These are phyloP conservation scores for Cudoniella acicularis DNA, from an alignment of 495 filamentous ascomycete genomes.

Conservation along the genomic window DNA sequence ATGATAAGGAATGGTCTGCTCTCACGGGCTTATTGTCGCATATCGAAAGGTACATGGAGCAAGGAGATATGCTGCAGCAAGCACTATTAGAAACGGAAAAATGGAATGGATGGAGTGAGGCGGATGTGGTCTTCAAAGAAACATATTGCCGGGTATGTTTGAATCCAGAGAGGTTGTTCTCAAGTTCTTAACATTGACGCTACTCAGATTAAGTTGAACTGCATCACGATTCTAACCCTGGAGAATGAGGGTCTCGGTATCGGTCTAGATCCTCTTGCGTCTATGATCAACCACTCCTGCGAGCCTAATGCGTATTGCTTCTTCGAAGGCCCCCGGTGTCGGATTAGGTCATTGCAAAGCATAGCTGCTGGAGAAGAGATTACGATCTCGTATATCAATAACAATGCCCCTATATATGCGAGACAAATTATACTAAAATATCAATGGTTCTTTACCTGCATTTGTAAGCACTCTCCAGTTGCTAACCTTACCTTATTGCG, in stretches of 20 bases:
- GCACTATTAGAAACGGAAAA: background rate
- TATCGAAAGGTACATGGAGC: background rate
- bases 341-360: background rate
- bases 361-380: slow-evolving; percentile 5
- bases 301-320: background rate
- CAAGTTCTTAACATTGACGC: background rate
- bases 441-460: background rate
- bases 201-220: slow-evolving; percentile 1
- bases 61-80: background rate
- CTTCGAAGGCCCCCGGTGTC: background rate
- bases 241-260: background rate
- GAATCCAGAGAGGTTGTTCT: background rate
- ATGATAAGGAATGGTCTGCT: background rate
- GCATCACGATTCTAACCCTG: background rate
- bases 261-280: background rate
- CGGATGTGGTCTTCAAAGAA: background rate
- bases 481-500: background rate
- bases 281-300: slow-evolving; percentile 4
- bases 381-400: slow-evolving; percentile 1
- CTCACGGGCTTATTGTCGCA: background rate
- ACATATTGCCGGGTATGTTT: background rate
- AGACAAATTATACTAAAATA: background rate
- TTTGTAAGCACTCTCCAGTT: slow-evolving; percentile 2
- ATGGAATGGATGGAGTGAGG: background rate
- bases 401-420: background rate